Base-by-base conservation (phyloP, 352 stramenopile species). In the Phytophthora rubi region DNA sequence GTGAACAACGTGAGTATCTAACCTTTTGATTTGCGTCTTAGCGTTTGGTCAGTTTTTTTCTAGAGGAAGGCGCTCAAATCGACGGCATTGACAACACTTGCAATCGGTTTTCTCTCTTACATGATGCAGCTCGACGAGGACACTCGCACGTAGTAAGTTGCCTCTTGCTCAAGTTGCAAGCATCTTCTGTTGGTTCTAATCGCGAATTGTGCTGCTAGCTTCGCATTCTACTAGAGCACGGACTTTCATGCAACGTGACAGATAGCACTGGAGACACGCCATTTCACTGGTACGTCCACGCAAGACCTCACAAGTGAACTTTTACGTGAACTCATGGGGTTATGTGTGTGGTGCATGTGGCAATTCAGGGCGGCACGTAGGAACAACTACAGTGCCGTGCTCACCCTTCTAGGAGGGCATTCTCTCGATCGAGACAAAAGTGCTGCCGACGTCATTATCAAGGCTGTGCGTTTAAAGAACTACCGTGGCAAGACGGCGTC, bases 31-130 rank as follows among this genome's bases (percentile, higher is more conserved):
- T 37, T 28, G 16, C 42, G 4, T 28, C 56, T 18, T 48, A 88
- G 73, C 67, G 89, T 32, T 62, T 93, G 12, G 75, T 91, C 9
- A 59, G 47, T 8, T 92, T 82, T 47, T 83, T 92, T 9, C 45
- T 92, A 13, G 79, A 85, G 16, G 81, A 92, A 81, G 83, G 81
- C 8, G 83, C 80, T 2, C 73, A 88, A 68, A 59, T 87, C 9
- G 59, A 82, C 39, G 71, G 67, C 26, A 59, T 90, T 13, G 85
- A 93, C 56, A 83, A 74, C 53, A 71, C 72, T 18, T 80, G 71
- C 62, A 93, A 93, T 51, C 71, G 73, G 1, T 91, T 89, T 60
- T 86, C 85, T 12, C 56, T 93, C 8, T 56, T 93, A 15, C 85
- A 93, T 49, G 85, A 93, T 54, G 78, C 81, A 18, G 83, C 82